These are phyloP conservation scores for Musa itinerans DNA, from an alignment of 176 grass and related monocot species.

Conservation along the genomic window DNA sequence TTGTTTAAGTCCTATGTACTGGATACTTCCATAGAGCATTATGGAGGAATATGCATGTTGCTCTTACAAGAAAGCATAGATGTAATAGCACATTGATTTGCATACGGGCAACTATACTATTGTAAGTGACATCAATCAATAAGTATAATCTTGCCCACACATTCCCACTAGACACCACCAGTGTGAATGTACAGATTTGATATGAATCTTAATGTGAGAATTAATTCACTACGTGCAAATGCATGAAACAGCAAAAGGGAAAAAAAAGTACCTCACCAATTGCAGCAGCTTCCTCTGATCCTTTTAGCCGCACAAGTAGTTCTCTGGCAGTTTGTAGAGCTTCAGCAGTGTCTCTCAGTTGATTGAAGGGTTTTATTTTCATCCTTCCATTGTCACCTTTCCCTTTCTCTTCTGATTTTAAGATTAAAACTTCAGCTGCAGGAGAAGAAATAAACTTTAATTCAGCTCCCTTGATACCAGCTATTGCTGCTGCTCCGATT, in stretches of 20 bases:
- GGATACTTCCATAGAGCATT: too few relatives aligned
- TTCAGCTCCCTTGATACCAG: slow-evolving; percentile 49
- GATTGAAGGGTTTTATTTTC: slow-evolving; percentile 66
- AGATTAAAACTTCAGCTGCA: slow-evolving; percentile 53
- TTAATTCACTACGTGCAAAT: not conserved
- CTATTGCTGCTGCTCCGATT: slow-evolving; percentile 55
- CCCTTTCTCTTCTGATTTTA: slow-evolving; percentile 46
- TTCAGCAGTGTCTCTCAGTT: slow-evolving; percentile 70
- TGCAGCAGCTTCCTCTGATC: slow-evolving; percentile 51
- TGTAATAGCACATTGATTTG: too few relatives aligned
- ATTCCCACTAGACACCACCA: not conserved
- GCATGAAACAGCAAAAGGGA: not conserved
- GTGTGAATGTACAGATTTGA: not conserved
- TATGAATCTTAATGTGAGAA: not conserved
- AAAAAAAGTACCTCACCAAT: slow-evolving; percentile 43
- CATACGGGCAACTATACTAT: too few relatives aligned
- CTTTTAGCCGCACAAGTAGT: slow-evolving; percentile 62
- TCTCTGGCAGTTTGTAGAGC: slow-evolving; percentile 84
- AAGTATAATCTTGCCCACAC: too few relatives aligned
- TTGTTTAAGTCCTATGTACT: too few relatives aligned
- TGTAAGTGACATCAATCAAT: too few relatives aligned
- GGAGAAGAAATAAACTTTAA: slow-evolving; percentile 57
- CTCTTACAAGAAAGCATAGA: too few relatives aligned
- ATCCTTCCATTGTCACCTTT: slow-evolving; percentile 41
- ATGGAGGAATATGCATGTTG: too few relatives aligned